These are phyloP conservation scores for Blastobotrys arbuscula DNA, from an alignment of 1,139 yeast genomes.

Conservation along the genomic window DNA sequence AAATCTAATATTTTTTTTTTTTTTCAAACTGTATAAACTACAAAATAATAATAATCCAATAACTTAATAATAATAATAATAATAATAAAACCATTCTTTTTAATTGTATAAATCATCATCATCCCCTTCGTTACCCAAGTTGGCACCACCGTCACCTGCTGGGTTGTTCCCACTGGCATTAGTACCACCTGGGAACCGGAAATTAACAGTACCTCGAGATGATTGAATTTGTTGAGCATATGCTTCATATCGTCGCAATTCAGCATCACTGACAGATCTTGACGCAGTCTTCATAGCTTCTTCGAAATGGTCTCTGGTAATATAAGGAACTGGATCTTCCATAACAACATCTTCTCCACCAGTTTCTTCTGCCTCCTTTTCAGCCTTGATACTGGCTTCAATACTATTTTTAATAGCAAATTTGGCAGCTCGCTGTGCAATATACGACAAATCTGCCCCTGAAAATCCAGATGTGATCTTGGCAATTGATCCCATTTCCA, in stretches of 20 bases:
- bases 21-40: background rate
- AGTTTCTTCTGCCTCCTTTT: constrained; percentile 39
- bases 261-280: constrained; percentile 95
- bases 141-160: constrained; percentile 38
- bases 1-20: too few relatives aligned
- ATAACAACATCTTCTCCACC: constrained; percentile 53
- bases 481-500: constrained; percentile 82
- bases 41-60: background rate
- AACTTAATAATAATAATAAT: background rate
- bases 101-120: constrained; percentile 92
- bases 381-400: constrained; percentile 62
- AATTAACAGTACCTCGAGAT: constrained; percentile 71
- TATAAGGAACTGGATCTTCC: constrained; percentile 91
- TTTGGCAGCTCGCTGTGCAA: constrained; percentile 97
- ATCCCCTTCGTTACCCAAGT: constrained; percentile 72
- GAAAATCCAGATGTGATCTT: constrained; percentile 93
- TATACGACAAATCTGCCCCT: constrained; percentile 97
- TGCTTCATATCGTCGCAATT: constrained; percentile 97
- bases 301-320: constrained; percentile 88
- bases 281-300: constrained; percentile 99
- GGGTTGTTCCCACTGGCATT: constrained; percentile 31
- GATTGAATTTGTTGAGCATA: constrained; percentile 96
- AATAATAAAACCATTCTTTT: background rate
- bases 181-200: constrained; percentile 35
- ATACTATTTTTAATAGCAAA: constrained; percentile 97